These are phyloP conservation scores for Fonsecaea multimorphosa DNA, from an alignment of 2,329 filamentous ascomycete species.

Conservation along the genomic window DNA sequence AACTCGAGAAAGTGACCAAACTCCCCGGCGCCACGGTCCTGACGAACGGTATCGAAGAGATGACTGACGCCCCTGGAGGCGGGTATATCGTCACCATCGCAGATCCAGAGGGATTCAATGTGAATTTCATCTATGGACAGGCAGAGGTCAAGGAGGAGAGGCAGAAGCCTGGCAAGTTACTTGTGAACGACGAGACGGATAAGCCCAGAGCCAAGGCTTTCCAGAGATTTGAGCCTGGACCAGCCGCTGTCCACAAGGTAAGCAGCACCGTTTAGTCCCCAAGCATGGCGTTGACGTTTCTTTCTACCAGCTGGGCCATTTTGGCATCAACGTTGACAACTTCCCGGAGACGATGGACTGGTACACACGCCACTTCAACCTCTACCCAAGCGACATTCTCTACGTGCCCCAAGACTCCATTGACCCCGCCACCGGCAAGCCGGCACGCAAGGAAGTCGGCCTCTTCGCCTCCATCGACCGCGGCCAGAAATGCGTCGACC, in stretches of 20 bases:
- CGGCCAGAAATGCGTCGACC: slow-evolving; percentile 55
- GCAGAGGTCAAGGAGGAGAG: slow-evolving; percentile 31
- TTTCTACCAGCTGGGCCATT: slow-evolving; percentile 51
- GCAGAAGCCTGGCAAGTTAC: slow-evolving; percentile 42
- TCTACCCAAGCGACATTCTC: slow-evolving; percentile 55
- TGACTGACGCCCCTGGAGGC: slow-evolving; percentile 40
- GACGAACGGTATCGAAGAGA: slow-evolving; percentile 37
- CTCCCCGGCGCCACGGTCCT: slow-evolving; percentile 31
- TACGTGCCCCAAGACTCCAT: slow-evolving; percentile 42
- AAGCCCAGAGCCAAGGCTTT: slow-evolving; percentile 49
- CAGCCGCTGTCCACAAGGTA: slow-evolving; percentile 56
- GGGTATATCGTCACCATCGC: slow-evolving; percentile 39
- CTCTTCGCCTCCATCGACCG: slow-evolving; percentile 60
- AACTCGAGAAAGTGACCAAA: slow-evolving; percentile 49
- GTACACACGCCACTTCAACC: slow-evolving; percentile 56
- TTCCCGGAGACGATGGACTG: slow-evolving; percentile 49
- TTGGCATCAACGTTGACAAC: slow-evolving; percentile 50
- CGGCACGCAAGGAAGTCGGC: slow-evolving; percentile 44
- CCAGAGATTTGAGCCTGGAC: slow-evolving; percentile 54
- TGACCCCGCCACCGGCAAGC: slow-evolving; percentile 25
- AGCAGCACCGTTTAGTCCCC: slow-evolving; percentile 2
- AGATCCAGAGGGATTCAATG: slow-evolving; percentile 41
- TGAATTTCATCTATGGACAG: slow-evolving; percentile 41
- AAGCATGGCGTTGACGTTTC: background rate
- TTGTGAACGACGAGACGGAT: slow-evolving; percentile 47